Evolutionary conservation across 1,284 basidiomycete species (phyloP), one percentile per base, ranked within the genome.

Genomic region (Neolentinus lepideus): DNA sequence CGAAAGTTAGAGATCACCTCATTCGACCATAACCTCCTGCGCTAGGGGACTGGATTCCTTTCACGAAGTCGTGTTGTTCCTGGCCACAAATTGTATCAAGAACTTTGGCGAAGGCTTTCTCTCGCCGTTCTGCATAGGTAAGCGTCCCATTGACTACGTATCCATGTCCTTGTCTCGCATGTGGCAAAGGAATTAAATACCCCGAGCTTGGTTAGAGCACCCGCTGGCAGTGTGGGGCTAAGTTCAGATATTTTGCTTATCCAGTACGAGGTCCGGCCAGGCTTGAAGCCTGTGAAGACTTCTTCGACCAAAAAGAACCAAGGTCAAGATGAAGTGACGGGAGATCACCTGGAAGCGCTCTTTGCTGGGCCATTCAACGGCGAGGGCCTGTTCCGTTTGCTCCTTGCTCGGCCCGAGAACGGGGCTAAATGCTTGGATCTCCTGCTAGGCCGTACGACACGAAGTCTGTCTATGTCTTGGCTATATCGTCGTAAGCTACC

Each of bases 21-120:
- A 85, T 61, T n/a, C n/a, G n/a, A 81, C 82, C 2, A 81, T 85
- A 76, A 82, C 85, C 12, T 80, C 82, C 2, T 79, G 83, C 11
- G 50, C 16, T 84, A 69, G 83, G 43, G 79, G 80, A 24, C 78
- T 80, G 60, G 74, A 84, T 54, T 83, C 85, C 64, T 85, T 84
- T 65, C 82, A 84, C 67, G 77, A 77, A 43, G 81, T 81, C 2
- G 80, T 84, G 63, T 75, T 86, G 53, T 84, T 87, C 74, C 72
- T 87, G 48, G 85, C 84, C 22, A 85, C 83, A 21, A 85, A 85
- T 64, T 76, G 83, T 36, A 77, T 85, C 51, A 76, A 78, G 58
- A 73, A 77, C 1, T 85, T 85, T 65, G 84, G 85, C 64, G 79
- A 81, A 60, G 84, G 83, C 11, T 85, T 85, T 76, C 74, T 83